Percentiles rank a stretch among this genome's conserved stretches.
phyloP scores from a whole-genome alignment of 176 grass and related monocot species.

The Aechmea fasciata region DNA sequence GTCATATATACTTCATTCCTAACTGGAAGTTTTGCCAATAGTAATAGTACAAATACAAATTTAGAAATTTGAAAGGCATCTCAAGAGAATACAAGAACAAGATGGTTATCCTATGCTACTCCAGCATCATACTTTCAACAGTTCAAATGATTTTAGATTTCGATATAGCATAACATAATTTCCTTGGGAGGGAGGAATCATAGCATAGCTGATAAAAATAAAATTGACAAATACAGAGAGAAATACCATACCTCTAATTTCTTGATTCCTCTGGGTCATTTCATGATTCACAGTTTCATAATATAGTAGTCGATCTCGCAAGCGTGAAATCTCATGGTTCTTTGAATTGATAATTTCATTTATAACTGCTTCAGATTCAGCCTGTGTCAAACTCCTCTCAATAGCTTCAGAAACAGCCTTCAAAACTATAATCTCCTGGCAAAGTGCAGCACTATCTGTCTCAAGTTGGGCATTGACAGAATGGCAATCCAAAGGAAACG shows the following conservation, averaged over 20 bases:
- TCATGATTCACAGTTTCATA: conserved; percentile 27
- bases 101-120: no score
- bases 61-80: no score
- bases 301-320: conserved; percentile 16
- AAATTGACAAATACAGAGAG: not conserved
- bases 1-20: no score
- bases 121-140: no score
- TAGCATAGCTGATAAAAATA: not conserved
- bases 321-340: conserved; percentile 20
- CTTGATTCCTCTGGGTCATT: conserved; percentile 27
- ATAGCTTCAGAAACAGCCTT: conserved; percentile 12
- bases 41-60: no score
- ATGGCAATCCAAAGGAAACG: not conserved
- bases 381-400: not conserved
- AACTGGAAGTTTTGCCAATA: no score
- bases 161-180: no score
- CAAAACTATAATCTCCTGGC: conserved; percentile 17
- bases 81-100: no score
- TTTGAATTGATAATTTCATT: conserved; percentile 19
- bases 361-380: conserved; percentile 8
- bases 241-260: conserved; percentile 8
- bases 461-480: not conserved
- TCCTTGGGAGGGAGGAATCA: no score
- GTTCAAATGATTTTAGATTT: no score
- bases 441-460: conserved; percentile 6